A percentile compares a stretch with the other conserved stretches of the same genome.
Evolutionary conservation across 495 filamentous ascomycete genomes (phyloP).

Genomic region (Neurospora intermedia): DNA sequence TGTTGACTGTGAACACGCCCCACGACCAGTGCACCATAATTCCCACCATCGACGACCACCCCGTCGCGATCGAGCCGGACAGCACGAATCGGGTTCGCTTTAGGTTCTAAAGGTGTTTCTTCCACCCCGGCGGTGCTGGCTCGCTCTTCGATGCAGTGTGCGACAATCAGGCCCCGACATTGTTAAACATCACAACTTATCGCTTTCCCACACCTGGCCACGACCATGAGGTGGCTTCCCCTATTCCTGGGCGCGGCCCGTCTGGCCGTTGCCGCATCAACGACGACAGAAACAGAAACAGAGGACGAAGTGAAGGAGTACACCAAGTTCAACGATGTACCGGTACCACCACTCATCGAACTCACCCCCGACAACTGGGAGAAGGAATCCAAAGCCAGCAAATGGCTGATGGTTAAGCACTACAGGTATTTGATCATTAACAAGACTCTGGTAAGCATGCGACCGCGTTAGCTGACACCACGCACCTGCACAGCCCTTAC

Average conservation of each 20-base stretch:
- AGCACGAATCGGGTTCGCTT: not conserved
- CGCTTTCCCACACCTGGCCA: conserved; percentile 10
- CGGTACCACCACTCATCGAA: conserved; percentile 62
- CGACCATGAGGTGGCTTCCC: conserved; percentile 15
- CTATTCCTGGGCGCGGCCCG: conserved; percentile 32
- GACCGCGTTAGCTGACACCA: conserved; percentile 1
- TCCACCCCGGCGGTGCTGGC: not conserved
- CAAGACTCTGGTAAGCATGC: not conserved
- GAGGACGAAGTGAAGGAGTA: conserved; percentile 27
- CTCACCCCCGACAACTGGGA: conserved; percentile 35
- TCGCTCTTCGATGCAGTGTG: not conserved
- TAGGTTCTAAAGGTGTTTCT: not conserved
- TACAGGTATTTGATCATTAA: conserved; percentile 27
- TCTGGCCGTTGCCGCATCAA: conserved; percentile 22
- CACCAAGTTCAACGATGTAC: conserved; percentile 71
- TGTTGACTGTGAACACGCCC: not conserved
- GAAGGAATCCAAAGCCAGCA: conserved; percentile 25
- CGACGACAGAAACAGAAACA: conserved; percentile 18
- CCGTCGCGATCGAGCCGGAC: not conserved
- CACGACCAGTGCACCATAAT: not conserved
- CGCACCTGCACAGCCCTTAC: conserved; percentile 33
- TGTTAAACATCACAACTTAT: not conserved
- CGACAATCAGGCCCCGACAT: not conserved
- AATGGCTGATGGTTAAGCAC: conserved; percentile 39
- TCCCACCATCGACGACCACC: not conserved